These are phyloP conservation scores for Boletus sp. DNA, from an alignment of 1,284 basidiomycete species.

Conservation along the genomic window DNA sequence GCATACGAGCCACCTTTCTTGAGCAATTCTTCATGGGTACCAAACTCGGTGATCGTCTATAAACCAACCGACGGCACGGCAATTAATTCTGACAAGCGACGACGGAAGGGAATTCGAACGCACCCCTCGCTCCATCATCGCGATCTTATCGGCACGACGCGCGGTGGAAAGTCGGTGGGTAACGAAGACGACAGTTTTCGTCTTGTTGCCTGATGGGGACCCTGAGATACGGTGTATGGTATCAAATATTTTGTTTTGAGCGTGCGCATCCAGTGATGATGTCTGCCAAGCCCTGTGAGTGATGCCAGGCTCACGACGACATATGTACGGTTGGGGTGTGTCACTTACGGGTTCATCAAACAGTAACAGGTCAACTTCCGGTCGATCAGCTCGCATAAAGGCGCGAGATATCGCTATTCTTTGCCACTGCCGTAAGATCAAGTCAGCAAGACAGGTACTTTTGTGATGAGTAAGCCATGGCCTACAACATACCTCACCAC, in stretches of 20 bases:
- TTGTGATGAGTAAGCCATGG: slow-evolving; percentile 18
- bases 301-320: slow-evolving; percentile 4
- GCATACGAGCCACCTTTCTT: slow-evolving; percentile 60
- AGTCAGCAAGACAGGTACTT: slow-evolving; percentile 1
- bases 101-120: slow-evolving; percentile 19
- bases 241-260: slow-evolving; percentile 75
- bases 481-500: slow-evolving; percentile 59
- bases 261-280: slow-evolving; percentile 74
- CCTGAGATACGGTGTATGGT: slow-evolving; percentile 62
- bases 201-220: slow-evolving; percentile 48
- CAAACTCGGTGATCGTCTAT: slow-evolving; percentile 78
- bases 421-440: slow-evolving; percentile 63
- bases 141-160: slow-evolving; percentile 75
- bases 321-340: slow-evolving; percentile 14
- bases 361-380: slow-evolving; percentile 72
- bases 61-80: slow-evolving; percentile 16
- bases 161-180: slow-evolving; percentile 80
- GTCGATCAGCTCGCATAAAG: slow-evolving; percentile 73
- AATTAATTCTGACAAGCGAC: slow-evolving; percentile 16
- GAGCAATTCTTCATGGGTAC: slow-evolving; percentile 73
- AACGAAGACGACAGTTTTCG: slow-evolving; percentile 77
- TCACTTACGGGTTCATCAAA: slow-evolving; percentile 74
- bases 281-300: slow-evolving; percentile 44
- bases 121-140: slow-evolving; percentile 82
- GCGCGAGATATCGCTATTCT: slow-evolving; percentile 77